These are phyloP conservation scores for Alternaria solani DNA, from an alignment of 2,329 filamentous ascomycete species.

Conservation along the genomic window DNA sequence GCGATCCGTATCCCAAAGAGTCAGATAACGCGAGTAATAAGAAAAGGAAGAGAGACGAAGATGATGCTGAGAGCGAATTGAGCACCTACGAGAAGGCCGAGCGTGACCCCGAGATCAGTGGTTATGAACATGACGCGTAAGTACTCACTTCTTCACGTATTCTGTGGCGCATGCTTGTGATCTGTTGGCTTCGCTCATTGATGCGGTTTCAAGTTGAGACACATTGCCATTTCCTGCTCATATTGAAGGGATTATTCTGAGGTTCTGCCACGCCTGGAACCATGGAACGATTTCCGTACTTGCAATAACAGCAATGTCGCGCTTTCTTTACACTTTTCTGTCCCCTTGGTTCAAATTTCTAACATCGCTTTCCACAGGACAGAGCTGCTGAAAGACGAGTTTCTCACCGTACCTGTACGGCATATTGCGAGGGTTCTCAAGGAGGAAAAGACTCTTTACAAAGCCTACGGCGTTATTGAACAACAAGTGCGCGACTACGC, in stretches of 20 bases:
- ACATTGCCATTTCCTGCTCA: background rate
- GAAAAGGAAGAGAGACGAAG: conserved; percentile 41
- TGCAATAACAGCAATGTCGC: background rate
- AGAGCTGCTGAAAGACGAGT: conserved; percentile 54
- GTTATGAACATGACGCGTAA: conserved; percentile 41
- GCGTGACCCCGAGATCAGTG: conserved; percentile 13
- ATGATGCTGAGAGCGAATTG: conserved; percentile 31
- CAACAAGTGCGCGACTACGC: conserved; percentile 36
- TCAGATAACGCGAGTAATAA: conserved; percentile 34
- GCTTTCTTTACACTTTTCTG: background rate
- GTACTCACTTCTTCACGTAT: conserved; percentile 17
- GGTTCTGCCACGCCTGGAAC: conserved; percentile 1
- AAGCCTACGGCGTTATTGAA: conserved; percentile 48
- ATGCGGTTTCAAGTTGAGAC: background rate
- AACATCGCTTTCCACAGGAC: conserved; percentile 27
- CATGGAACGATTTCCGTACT: conserved; percentile 4
- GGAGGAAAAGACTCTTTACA: conserved; percentile 48
- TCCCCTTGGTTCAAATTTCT: conserved; percentile 10
- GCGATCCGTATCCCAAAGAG: conserved; percentile 47
- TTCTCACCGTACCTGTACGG: conserved; percentile 47
- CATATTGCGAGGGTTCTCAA: conserved; percentile 46
- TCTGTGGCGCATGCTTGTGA: background rate
- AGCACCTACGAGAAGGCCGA: conserved; percentile 35
- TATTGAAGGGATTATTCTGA: conserved; percentile 12
- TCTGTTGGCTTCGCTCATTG: background rate